A percentile compares a stretch with the other conserved stretches of the same genome.
phyloP scores from a whole-genome alignment of 768 basidiomycete genomes.

The Sistotremastrum suecicum region DNA sequence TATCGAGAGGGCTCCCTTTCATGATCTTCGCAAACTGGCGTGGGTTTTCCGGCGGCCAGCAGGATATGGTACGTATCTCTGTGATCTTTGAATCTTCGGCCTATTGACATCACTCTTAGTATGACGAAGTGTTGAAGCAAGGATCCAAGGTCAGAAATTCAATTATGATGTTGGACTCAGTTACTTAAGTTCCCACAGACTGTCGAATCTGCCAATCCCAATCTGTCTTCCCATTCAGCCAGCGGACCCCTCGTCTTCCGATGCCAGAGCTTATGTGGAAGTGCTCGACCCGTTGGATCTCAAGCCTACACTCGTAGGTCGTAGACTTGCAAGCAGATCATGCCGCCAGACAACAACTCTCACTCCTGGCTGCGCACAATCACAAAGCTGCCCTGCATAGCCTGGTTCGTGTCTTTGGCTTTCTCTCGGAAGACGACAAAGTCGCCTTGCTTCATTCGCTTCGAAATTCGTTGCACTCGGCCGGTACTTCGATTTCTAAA shows the following conservation, averaged over 20 bases:
- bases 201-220: slow-evolving; percentile 95
- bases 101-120: too few relatives aligned
- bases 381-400: slow-evolving; percentile 65
- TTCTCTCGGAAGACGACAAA: slow-evolving; percentile 61
- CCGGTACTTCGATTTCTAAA: too few relatives aligned
- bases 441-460: slow-evolving; percentile 43
- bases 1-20: slow-evolving; percentile 81
- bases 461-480: slow-evolving; percentile 41
- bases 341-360: slow-evolving; percentile 49
- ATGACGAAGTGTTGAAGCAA: slow-evolving; percentile 92
- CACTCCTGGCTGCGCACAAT: slow-evolving; percentile 58
- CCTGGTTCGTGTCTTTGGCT: slow-evolving; percentile 57
- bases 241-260: slow-evolving; percentile 45
- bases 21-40: slow-evolving; percentile 99
- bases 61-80: too few relatives aligned
- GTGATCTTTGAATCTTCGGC: too few relatives aligned
- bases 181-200: too few relatives aligned
- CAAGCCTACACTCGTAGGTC: slow-evolving; percentile 41
- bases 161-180: too few relatives aligned
- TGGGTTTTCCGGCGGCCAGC: slow-evolving; percentile 98
- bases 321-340: slow-evolving; percentile 58
- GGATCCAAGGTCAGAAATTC: slow-evolving; percentile 98
- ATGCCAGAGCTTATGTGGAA: slow-evolving; percentile 39
- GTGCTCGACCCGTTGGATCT: slow-evolving; percentile 62
- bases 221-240: slow-evolving; percentile 91